A percentile compares a stretch with the other conserved stretches of the same genome.
Evolutionary conservation across 208 protist species (phyloP).

Genomic region (Acanthamoeba polyphaga): DNA sequence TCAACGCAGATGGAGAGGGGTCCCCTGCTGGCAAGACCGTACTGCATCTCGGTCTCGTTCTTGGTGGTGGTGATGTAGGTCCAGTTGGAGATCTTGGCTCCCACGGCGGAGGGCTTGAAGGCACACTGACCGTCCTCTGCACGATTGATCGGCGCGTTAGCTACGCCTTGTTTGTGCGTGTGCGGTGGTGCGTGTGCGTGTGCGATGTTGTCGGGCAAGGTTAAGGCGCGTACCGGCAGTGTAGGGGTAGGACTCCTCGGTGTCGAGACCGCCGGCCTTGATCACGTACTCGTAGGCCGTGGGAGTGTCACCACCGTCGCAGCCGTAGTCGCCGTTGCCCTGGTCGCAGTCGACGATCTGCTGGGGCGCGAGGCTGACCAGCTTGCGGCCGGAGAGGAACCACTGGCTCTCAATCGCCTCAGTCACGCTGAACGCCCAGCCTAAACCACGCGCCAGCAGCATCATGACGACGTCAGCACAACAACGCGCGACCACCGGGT

Average conservation of each 20-base stretch:
- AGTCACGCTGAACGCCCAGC: constrained; percentile 96
- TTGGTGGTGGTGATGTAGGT: constrained; percentile 85
- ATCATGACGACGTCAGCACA: constrained; percentile 89
- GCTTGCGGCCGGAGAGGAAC: constrained; percentile 87
- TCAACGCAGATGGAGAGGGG: constrained; percentile 95
- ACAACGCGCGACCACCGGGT: neutral
- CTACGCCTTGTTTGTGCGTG: neutral
- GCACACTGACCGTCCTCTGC: constrained; percentile 85
- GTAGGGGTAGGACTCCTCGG: constrained; percentile 93
- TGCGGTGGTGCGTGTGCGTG: neutral
- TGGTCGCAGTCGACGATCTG: constrained; percentile 95
- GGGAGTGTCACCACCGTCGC: constrained; percentile 94
- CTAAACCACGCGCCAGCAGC: constrained; percentile 26
- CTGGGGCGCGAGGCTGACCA: constrained; percentile 95
- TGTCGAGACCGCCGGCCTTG: constrained; percentile 89
- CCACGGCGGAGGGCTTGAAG: constrained; percentile 83
- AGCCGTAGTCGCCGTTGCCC: constrained; percentile 89
- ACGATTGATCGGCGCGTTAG: neutral
- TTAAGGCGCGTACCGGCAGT: neutral
- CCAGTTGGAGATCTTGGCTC: constrained; percentile 91
- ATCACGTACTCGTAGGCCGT: constrained; percentile 92
- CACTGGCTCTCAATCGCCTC: constrained; percentile 94
- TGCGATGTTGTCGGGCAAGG: neutral
- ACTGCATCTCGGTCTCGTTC: constrained; percentile 93
- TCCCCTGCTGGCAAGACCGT: constrained; percentile 90